Evolutionary conservation across 495 filamentous ascomycete genomes (phyloP).

Genomic region (Penicillium silybi): DNA sequence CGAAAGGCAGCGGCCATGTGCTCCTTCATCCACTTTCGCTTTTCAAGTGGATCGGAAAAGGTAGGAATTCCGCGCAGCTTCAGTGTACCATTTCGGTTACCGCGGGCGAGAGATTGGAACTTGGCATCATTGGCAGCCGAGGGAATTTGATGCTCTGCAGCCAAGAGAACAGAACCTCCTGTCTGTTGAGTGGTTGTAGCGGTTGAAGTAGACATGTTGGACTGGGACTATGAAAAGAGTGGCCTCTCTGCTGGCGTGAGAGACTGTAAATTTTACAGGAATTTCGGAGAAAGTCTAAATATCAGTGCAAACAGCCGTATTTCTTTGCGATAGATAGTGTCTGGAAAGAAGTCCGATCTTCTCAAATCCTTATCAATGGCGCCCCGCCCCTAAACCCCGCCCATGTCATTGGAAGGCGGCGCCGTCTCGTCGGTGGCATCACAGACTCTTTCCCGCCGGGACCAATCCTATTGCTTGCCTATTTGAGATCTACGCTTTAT

Average conservation of each 20-base stretch:
- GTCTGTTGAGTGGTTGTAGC: slow-evolving; percentile 13
- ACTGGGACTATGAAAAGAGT: neutral
- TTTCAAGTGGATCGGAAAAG: slow-evolving; percentile 54
- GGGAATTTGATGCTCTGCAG: slow-evolving; percentile 18
- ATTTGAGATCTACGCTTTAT: neutral
- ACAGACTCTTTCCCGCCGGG: slow-evolving; percentile 5
- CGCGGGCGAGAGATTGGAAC: slow-evolving; percentile 41
- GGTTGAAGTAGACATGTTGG: slow-evolving; percentile 23
- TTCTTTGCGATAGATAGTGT: neutral
- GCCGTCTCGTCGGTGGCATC: neutral
- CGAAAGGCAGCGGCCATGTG: slow-evolving; percentile 70
- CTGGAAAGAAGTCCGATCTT: neutral
- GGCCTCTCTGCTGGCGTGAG: neutral
- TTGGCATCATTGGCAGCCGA: slow-evolving; percentile 23
- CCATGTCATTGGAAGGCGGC: slow-evolving; percentile 18
- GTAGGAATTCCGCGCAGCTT: slow-evolving; percentile 54
- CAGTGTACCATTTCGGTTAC: slow-evolving; percentile 36
- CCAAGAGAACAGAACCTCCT: slow-evolving; percentile 16
- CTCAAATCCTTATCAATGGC: slow-evolving; percentile 17
- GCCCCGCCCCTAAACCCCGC: slow-evolving; percentile 8
- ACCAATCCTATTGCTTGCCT: neutral
- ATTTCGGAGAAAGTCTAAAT: no score
- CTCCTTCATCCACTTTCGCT: slow-evolving; percentile 66
- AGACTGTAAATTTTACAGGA: no score
- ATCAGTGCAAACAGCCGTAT: neutral